Conservation (phyloP, 2,329 filamentous ascomycete species). For the Zelopaecilomyces penicillatus region DNA sequence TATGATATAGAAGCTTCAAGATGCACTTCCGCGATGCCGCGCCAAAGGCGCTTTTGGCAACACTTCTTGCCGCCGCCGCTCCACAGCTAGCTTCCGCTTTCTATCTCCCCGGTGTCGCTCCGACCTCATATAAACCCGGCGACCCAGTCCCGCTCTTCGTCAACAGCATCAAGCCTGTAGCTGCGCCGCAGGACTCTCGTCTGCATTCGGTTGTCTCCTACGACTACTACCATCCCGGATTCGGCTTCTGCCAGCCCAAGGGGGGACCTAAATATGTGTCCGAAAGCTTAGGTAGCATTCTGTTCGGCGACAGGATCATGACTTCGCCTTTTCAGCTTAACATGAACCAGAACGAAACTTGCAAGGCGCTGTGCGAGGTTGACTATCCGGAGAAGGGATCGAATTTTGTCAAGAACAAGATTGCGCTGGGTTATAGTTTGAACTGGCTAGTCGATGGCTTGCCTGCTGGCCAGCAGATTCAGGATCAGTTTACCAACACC, state of each 20-base stretch:
- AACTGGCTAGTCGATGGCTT: constrained; percentile 96
- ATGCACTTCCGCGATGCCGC: constrained; percentile 40
- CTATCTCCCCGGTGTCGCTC: constrained; percentile 93
- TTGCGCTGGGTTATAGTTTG: constrained; percentile 78
- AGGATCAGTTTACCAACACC: constrained; percentile 66
- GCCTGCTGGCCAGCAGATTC: constrained; percentile 76
- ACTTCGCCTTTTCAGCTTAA: constrained; percentile 88
- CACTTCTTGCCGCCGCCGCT: constrained; percentile 39
- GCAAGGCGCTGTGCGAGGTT: constrained; percentile 67
- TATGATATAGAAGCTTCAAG: constrained; percentile 20
- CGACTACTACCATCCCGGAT: constrained; percentile 86
- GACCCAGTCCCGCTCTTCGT: constrained; percentile 81
- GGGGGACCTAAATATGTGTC: constrained; percentile 70
- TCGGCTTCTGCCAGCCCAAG: constrained; percentile 80
- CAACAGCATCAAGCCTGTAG: constrained; percentile 83
- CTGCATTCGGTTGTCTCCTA: constrained; percentile 90
- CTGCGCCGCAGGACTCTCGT: constrained; percentile 66
- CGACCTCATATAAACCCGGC: constrained; percentile 77
- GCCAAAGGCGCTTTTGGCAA: constrained; percentile 42
- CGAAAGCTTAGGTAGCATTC: constrained; percentile 80
- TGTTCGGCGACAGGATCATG: constrained; percentile 95
- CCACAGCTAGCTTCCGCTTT: constrained; percentile 62
- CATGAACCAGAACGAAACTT: constrained; percentile 82
- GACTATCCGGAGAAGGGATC: constrained; percentile 57
- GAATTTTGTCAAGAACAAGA: constrained; percentile 73